Conservation (phyloP, 2,329 filamentous ascomycete genomes). For the Diaporthe sp. region DNA sequence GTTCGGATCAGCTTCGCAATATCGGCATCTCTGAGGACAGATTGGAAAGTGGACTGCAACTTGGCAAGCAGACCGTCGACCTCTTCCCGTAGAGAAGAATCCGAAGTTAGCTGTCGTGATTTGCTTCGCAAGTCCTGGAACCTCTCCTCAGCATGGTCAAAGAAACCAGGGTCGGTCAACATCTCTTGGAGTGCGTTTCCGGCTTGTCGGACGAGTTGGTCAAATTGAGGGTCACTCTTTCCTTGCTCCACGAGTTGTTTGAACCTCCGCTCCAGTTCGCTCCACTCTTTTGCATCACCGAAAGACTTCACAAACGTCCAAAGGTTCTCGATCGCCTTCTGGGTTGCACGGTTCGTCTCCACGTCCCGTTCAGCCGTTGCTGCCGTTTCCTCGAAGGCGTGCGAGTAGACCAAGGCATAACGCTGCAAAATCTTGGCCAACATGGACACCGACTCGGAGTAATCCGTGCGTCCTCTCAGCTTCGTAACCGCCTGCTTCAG, state of each 20-base stretch:
- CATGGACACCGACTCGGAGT: conserved; percentile 87
- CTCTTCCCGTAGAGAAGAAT: conserved; percentile 79
- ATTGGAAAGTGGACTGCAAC: conserved; percentile 75
- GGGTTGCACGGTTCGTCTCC: conserved; percentile 79
- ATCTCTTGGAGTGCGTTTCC: conserved; percentile 84
- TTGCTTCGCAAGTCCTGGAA: conserved; percentile 66
- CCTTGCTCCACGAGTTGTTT: conserved; percentile 80
- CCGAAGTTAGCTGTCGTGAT: conserved; percentile 74
- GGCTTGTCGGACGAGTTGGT: conserved; percentile 80
- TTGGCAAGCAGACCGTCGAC: conserved; percentile 80
- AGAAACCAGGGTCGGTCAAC: conserved; percentile 88
- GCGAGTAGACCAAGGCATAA: conserved; percentile 84
- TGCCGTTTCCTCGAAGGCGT: conserved; percentile 76
- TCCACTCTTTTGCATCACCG: conserved; percentile 81
- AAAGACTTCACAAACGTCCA: conserved; percentile 87
- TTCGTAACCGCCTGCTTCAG: conserved; percentile 83
- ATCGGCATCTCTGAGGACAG: conserved; percentile 79
- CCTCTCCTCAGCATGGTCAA: conserved; percentile 77
- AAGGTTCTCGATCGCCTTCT: conserved; percentile 82
- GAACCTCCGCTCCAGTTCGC: conserved; percentile 78
- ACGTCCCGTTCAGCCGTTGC: conserved; percentile 79
- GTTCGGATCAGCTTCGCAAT: conserved; percentile 78
- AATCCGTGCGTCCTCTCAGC: conserved; percentile 83
- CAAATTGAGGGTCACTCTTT: conserved; percentile 84
- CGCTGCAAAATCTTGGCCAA: conserved; percentile 81